phyloP scores from a whole-genome alignment of 2,329 filamentous ascomycete genomes.

The Ilyonectria destructans region DNA sequence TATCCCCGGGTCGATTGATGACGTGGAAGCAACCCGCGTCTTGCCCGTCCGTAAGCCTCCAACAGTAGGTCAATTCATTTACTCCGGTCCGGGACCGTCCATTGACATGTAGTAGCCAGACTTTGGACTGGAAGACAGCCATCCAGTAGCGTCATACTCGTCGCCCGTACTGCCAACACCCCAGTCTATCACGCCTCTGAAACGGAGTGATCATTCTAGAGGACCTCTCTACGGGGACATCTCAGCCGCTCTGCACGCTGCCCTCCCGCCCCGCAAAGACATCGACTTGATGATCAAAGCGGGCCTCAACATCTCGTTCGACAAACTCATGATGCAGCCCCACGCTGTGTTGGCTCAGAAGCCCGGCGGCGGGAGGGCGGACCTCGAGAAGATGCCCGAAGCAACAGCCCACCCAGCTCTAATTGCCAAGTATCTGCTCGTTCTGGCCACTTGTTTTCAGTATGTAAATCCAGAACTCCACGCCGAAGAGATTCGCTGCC shows the following conservation, averaged over 20 bases:
- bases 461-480: slow-evolving; percentile 54
- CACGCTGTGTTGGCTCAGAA: slow-evolving; percentile 2
- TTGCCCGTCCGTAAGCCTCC: not conserved
- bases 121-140: not conserved
- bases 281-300: slow-evolving; percentile 15
- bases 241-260: slow-evolving; percentile 5
- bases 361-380: not conserved
- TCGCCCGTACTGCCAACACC: not conserved
- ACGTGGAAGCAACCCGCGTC: not conserved
- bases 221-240: not conserved
- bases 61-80: not conserved
- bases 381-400: slow-evolving; percentile 1
- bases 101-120: not conserved
- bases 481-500: slow-evolving; percentile 17
- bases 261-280: slow-evolving; percentile 12
- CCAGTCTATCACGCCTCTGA: not conserved
- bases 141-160: too few relatives aligned
- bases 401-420: slow-evolving; percentile 59
- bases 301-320: slow-evolving; percentile 23
- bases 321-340: slow-evolving; percentile 16
- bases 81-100: not conserved
- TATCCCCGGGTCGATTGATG: too few relatives aligned
- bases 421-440: slow-evolving; percentile 63
- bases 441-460: slow-evolving; percentile 61
- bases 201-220: not conserved